phyloP scores from a whole-genome alignment of 352 stramenopile species.

The Salisapilia sapeloensis region DNA sequence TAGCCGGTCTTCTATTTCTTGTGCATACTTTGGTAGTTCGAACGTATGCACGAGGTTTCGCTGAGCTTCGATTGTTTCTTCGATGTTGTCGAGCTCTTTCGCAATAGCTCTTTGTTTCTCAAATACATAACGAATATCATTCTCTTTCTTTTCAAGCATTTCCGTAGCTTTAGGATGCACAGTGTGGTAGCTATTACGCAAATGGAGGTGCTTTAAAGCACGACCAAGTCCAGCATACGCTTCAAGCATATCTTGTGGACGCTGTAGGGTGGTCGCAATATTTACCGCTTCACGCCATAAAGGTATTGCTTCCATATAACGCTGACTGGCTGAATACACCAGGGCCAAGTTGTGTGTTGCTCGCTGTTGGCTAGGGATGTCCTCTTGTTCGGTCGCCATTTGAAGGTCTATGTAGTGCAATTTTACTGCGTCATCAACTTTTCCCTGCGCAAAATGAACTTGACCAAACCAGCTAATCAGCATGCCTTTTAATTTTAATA shows the following conservation, averaged over 20 bases:
- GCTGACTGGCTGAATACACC: slow-evolving; percentile 15
- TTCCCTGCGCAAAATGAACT: slow-evolving; percentile 24
- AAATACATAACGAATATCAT: slow-evolving; percentile 19
- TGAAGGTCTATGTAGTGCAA: slow-evolving; percentile 32
- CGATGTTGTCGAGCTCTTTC: slow-evolving; percentile 14
- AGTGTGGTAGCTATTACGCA: slow-evolving; percentile 4
- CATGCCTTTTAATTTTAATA: slow-evolving; percentile 22
- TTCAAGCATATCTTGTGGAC: slow-evolving; percentile 18
- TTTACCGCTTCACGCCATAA: slow-evolving; percentile 36
- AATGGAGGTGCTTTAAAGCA: slow-evolving; percentile 13
- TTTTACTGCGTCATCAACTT: slow-evolving; percentile 13
- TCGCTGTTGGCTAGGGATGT: slow-evolving; percentile 29
- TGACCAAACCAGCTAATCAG: slow-evolving; percentile 25
- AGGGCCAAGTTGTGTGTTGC: slow-evolving; percentile 32
- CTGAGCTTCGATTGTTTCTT: slow-evolving; percentile 28
- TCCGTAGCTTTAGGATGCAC: neutral
- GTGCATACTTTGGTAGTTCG: slow-evolving; percentile 14
- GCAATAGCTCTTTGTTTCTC: slow-evolving; percentile 21
- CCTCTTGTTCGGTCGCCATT: slow-evolving; percentile 23
- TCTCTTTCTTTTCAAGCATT: neutral
- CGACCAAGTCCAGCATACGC: slow-evolving; percentile 23
- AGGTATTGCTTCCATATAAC: slow-evolving; percentile 22
- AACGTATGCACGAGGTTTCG: slow-evolving; percentile 26
- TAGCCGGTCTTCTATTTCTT: slow-evolving; percentile 18
- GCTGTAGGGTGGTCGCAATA: slow-evolving; percentile 18